Conservation (phyloP, 2,329 filamentous ascomycete species). For the Penicillium sp. region DNA sequence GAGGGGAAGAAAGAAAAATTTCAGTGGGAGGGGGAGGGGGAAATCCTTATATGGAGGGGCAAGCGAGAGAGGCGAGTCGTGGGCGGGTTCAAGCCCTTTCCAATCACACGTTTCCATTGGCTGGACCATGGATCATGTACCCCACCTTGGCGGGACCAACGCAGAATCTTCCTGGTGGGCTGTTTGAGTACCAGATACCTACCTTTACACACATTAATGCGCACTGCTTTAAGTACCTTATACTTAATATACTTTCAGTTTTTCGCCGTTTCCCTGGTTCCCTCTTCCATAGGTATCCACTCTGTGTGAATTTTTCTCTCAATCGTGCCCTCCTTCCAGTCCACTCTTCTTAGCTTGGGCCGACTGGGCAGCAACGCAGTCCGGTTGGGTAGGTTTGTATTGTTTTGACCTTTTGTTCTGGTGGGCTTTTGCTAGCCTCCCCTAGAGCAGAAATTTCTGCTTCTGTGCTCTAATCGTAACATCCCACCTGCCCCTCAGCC, state of each 20-base stretch:
- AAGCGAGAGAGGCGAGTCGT: constrained; percentile 42
- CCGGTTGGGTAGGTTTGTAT: constrained; percentile 9
- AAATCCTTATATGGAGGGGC: constrained; percentile 51
- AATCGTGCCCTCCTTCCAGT: constrained; percentile 14
- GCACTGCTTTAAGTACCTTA: accelerated
- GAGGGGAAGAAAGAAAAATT: constrained; percentile 39
- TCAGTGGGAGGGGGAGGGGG: constrained; percentile 43
- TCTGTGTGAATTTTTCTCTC: constrained; percentile 26
- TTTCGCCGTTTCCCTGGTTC: constrained; percentile 29
- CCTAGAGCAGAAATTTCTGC: background rate
- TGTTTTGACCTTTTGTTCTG: constrained; percentile 13
- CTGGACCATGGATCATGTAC: constrained; percentile 19
- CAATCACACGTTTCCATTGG: constrained; percentile 28
- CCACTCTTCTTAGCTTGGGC: constrained; percentile 14
- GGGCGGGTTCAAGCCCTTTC: constrained; percentile 37
- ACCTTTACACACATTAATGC: background rate
- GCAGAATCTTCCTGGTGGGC: constrained; percentile 36
- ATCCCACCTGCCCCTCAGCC: constrained; percentile 6
- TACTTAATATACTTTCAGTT: constrained; percentile 3
- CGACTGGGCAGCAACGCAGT: constrained; percentile 43
- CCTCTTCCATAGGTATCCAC: constrained; percentile 23
- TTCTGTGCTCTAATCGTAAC: background rate
- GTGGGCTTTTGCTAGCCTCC: background rate
- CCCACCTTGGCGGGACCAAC: constrained; percentile 23
- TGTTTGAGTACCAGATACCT: constrained; percentile 15